A percentile compares a stretch with the other conserved stretches of the same genome.
Conservation (phyloP, 805 yeast species). For the Metschnikowia corniflorae region DNA sequence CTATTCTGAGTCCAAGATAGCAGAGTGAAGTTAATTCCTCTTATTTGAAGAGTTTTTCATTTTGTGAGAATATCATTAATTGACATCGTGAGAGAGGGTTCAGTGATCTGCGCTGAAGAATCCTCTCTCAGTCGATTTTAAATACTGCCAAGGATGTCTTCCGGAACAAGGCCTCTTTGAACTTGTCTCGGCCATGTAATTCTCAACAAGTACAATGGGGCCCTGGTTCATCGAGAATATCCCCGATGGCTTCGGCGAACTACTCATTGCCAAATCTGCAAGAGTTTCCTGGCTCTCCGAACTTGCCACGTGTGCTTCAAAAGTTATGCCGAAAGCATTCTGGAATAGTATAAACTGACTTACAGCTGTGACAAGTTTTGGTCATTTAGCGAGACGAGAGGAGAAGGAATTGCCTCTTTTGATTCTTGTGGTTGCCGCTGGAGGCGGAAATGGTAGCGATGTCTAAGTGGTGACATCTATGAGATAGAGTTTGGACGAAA, state of each 20-base stretch:
- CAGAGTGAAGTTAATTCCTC: slow-evolving; percentile 45
- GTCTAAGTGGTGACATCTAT: slow-evolving; percentile 47
- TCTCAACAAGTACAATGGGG: slow-evolving; percentile 54
- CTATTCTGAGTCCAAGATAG: slow-evolving; percentile 24
- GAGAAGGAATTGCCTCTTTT: slow-evolving; percentile 8
- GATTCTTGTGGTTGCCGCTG: slow-evolving; percentile 24
- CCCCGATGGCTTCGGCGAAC: slow-evolving; percentile 11
- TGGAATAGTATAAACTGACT: not conserved
- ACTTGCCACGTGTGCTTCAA: too few relatives aligned
- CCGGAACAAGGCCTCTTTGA: slow-evolving; percentile 18
- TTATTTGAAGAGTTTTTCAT: slow-evolving; percentile 46
- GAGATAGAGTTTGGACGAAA: slow-evolving; percentile 44
- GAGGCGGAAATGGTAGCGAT: slow-evolving; percentile 53
- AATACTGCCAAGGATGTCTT: slow-evolving; percentile 38
- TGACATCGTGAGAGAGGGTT: not conserved
- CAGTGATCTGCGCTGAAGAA: slow-evolving; percentile 1
- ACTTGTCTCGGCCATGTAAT: slow-evolving; percentile 36
- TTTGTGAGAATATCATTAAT: too few relatives aligned
- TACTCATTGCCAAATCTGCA: not conserved
- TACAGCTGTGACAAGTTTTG: not conserved
- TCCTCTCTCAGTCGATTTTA: slow-evolving; percentile 22
- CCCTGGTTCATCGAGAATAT: slow-evolving; percentile 27
- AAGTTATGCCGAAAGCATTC: too few relatives aligned
- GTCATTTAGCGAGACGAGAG: not conserved
- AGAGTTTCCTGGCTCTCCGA: not conserved